phyloP scores from a whole-genome alignment of 2,329 filamentous ascomycete genomes.

The Pseudogymnoascus sp. region DNA sequence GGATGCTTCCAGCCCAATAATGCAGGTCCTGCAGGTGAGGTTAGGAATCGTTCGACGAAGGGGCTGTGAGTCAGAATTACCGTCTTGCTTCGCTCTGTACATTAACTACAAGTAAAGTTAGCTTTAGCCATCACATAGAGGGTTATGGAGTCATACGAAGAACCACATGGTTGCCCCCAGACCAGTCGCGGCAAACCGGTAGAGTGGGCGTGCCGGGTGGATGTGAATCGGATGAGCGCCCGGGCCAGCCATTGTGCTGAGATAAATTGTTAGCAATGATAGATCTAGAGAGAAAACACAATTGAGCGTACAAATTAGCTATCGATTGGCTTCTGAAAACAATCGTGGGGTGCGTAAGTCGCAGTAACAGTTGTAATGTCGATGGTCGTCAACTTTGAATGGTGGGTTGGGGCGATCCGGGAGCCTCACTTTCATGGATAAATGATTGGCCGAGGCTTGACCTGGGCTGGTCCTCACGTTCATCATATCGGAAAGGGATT shows the following conservation, averaged over 20 bases:
- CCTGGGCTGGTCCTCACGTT: background rate
- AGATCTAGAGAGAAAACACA: background rate
- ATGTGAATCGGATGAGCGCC: slow-evolving; percentile 46
- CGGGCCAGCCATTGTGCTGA: slow-evolving; percentile 14
- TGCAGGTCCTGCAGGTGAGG: slow-evolving; percentile 48
- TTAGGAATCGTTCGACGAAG: background rate
- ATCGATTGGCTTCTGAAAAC: background rate
- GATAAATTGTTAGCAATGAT: background rate
- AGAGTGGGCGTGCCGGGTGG: slow-evolving; percentile 58
- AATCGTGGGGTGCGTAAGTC: slow-evolving; percentile 1
- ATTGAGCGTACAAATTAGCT: background rate
- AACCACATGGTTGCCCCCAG: slow-evolving; percentile 98
- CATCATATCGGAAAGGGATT: background rate
- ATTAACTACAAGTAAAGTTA: slow-evolving; percentile 56
- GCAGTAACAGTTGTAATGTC: background rate
- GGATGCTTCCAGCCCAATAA: slow-evolving; percentile 92
- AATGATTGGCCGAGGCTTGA: slow-evolving; percentile 7
- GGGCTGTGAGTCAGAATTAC: slow-evolving; percentile 36
- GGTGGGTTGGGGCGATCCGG: slow-evolving; percentile 4
- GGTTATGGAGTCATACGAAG: slow-evolving; percentile 57
- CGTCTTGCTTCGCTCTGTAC: slow-evolving; percentile 95
- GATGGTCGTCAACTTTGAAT: slow-evolving; percentile 6
- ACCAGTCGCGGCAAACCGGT: slow-evolving; percentile 78
- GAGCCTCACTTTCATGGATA: slow-evolving; percentile 6
- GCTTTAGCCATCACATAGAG: slow-evolving; percentile 14